Base-by-base conservation (phyloP, 2,329 filamentous ascomycete species). In the Apiospora marii region DNA sequence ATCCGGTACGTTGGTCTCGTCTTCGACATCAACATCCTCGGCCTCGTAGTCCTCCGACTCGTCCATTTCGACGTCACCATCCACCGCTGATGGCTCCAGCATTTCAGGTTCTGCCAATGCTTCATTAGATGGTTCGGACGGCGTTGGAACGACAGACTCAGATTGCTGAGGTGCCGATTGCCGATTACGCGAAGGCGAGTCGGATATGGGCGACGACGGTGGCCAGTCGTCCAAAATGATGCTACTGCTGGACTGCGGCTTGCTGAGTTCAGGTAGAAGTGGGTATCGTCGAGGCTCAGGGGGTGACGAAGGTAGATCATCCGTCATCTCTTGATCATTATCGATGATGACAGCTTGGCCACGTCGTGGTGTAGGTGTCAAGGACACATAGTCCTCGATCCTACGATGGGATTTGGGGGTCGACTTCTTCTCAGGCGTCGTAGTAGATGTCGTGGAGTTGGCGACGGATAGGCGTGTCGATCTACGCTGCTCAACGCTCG, bases 291-390 rank as follows among this genome's bases (percentile, higher is more conserved):
- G 85, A 0, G 87, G 85, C 72, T 89, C 85, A 0, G 88, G 89
- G 6, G 90, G 89, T 0, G 90, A 91, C 7, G 89, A 91, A 13
- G 89, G 87, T 4, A 87, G 85, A 70, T 81, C 80, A 69, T 90
- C 89, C 2, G 84, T 85, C 78, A 86, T 82, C 68, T 85, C 86
- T 24, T 82, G 81, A 53, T 87, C 84, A 41, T 84, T 81, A n/a
- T 84, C 81, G 1, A 85, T 82, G 51, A 90, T 81, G 2, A 83
- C 79, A 4, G 85, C 78, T 74, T 89, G 87, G 30, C 87, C 88
- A 46, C 89, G 87, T 67, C 88, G 84, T 5, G 88, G 90, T 0
- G 90, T 92, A 0, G 90, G 90, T 0, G 90, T 92, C 8, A 87
- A 90, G 27, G 85, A 87, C 46, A 91, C 84, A 72, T 86, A 87